Evolutionary conservation across 306 rosid species (phyloP).

Genomic region (Vigna nakashimae): DNA sequence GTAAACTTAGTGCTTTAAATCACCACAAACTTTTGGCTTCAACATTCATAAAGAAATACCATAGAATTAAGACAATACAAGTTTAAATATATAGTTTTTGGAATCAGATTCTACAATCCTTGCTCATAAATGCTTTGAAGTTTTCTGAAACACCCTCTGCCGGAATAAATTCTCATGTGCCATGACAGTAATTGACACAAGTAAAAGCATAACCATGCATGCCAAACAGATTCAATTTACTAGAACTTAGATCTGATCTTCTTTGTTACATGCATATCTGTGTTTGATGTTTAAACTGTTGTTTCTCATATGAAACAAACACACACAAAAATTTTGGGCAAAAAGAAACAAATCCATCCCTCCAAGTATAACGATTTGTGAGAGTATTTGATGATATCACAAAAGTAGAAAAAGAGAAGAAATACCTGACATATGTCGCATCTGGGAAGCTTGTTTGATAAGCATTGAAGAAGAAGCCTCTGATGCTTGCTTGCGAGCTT

Average conservation of each 20-base stretch:
- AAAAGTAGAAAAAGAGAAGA: constrained; percentile 6
- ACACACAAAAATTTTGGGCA: neutral
- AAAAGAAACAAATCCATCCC: neutral
- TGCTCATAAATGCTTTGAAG: neutral
- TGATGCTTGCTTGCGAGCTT: constrained; percentile 98
- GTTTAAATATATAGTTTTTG: neutral
- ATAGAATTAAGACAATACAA: neutral
- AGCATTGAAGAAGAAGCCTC: constrained; percentile 85
- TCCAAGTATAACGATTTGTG: constrained; percentile 7
- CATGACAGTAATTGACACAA: neutral
- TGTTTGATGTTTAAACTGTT: neutral
- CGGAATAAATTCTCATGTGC: neutral
- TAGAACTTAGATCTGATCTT: constrained; percentile 13
- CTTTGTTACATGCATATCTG: neutral
- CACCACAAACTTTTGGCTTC: constrained; percentile 2
- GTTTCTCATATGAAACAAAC: neutral
- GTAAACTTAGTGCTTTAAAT: neutral
- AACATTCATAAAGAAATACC: constrained; percentile 15
- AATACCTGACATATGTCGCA: constrained; percentile 95
- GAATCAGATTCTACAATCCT: constrained; percentile 24
- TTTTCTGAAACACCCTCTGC: neutral
- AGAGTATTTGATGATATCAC: neutral
- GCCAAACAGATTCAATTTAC: neutral
- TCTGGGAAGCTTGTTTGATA: constrained; percentile 85
- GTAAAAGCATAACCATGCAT: neutral